Conservation (phyloP, 257 asterid species). For the Lavandula angustifolia region DNA sequence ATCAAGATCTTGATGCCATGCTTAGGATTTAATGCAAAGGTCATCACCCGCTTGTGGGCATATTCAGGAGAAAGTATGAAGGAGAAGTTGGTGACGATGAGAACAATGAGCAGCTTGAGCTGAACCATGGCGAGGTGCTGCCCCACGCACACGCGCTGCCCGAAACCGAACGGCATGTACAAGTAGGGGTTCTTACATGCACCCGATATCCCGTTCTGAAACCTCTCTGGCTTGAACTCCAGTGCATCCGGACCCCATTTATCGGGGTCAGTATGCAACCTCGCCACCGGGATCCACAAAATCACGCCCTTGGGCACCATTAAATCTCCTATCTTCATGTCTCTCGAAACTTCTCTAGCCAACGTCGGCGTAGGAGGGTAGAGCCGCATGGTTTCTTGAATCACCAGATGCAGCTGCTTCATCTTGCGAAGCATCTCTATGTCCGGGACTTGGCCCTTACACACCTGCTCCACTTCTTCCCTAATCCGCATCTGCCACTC, state of each 20-base stretch:
- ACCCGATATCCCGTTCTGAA: constrained; percentile 45
- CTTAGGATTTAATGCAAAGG: constrained; percentile 38
- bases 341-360: constrained; percentile 44
- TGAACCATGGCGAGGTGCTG: constrained; percentile 54
- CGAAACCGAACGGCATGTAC: constrained; percentile 51
- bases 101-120: constrained; percentile 43
- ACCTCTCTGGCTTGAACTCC: constrained; percentile 48
- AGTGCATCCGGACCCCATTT: constrained; percentile 54
- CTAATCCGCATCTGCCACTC: constrained; percentile 46
- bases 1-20: constrained; percentile 40
- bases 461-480: constrained; percentile 40
- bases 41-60: constrained; percentile 45
- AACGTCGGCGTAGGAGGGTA: constrained; percentile 44
- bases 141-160: constrained; percentile 50
- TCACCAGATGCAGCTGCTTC: constrained; percentile 19
- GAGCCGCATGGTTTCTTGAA: constrained; percentile 51
- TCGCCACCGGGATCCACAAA: constrained; percentile 43
- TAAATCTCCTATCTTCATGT: constrained; percentile 38
- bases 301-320: constrained; percentile 46
- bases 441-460: constrained; percentile 40
- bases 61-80: constrained; percentile 45
- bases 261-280: constrained; percentile 41
- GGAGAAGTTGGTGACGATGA: constrained; percentile 40
- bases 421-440: constrained; percentile 46
- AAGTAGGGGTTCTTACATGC: constrained; percentile 52